Evolutionary conservation across 139 green algal genomes (phyloP), one percentile per base, ranked within the genome.

Genomic region (Astrephomene gubernaculifera): DNA sequence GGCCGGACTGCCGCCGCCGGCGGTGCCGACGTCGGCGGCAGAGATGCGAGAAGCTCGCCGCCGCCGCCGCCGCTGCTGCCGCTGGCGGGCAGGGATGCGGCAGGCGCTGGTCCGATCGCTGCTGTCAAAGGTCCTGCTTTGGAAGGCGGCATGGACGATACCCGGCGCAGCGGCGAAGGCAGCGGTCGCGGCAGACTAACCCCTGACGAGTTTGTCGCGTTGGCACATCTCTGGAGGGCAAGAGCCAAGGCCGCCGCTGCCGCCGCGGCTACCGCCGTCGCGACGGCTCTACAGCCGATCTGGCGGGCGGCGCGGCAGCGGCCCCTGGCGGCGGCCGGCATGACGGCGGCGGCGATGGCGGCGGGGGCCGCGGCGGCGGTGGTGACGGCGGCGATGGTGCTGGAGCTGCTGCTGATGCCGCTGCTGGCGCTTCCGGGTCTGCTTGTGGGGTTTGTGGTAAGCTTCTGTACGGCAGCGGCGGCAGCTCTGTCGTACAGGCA

Each of bases 331-430:
- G 53, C 36, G 1, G 53, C 24, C 27, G 2, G 5, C 8, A 29
- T 54, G 43, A 63, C 63, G n/a, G 78, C 44, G 78, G 43, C 44
- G n/a, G 61, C 12, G 43, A 24, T 45, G 22, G 29, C 31, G 31
- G 43, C 24, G 43, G 43, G 22, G 31, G 43, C 21, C 7, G 2
- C 24, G 43, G 43, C 31, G 31, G 43, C 21, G 19, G 2, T 60
- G 63, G 21, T 74, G 63, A 63, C 39, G 31, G 78, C 31, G 41
- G 1, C 17, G 31, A 43, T 74, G 75, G 1, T 39, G 21, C 6
- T 43, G 63, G 78, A 84, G 78, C n/a, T 84, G 61, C 39, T 84
- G 78, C 78, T 84, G 41, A 41, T 84, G 78, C 78, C 78, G 78
- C 63, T 84, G 63, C 43, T 84, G 78, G 78, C 78, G 43, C 9